These are phyloP conservation scores for Scolecobasidium constrictum DNA, from an alignment of 2,329 filamentous ascomycete species.

Conservation along the genomic window DNA sequence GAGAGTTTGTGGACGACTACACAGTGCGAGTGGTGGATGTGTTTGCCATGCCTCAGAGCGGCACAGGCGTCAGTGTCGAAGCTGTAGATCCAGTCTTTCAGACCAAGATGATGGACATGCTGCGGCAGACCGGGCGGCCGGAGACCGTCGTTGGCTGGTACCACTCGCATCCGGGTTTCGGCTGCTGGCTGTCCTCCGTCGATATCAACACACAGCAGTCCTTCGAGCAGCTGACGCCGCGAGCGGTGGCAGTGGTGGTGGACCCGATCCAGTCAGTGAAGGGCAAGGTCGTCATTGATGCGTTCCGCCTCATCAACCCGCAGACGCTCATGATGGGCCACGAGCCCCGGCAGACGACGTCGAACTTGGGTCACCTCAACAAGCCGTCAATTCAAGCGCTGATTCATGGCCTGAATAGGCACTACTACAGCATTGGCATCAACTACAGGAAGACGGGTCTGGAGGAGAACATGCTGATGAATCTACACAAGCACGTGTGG, in stretches of 20 bases:
- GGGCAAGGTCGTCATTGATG: conserved; percentile 98
- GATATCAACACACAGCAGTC: conserved; percentile 99
- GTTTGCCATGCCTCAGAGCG: conserved; percentile 98
- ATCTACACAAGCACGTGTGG: conserved; percentile 98
- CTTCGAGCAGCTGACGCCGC: conserved; percentile 96
- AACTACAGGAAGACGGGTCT: conserved; percentile 96
- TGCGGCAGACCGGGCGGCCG: conserved; percentile 92
- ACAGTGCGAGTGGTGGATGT: conserved; percentile 97
- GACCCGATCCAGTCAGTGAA: conserved; percentile 99
- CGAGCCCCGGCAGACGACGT: conserved; percentile 94
- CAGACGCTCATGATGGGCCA: conserved; percentile 97
- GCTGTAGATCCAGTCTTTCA: conserved; percentile 98
- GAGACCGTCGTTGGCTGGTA: conserved; percentile 99
- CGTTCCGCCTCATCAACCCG: conserved; percentile 96
- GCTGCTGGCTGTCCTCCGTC: conserved; percentile 97
- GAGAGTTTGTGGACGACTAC: conserved; percentile 98
- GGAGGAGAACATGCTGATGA: conserved; percentile 99
- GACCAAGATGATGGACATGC: conserved; percentile 99
- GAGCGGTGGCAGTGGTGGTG: conserved; percentile 93
- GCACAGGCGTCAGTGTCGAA: conserved; percentile 95
- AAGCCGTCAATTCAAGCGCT: conserved; percentile 99
- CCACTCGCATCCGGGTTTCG: conserved; percentile 97
- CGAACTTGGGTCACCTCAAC: conserved; percentile 94
- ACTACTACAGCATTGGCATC: conserved; percentile 99
- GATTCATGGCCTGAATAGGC: conserved; percentile 93